Evolutionary conservation across 208 protist genomes (phyloP).

Genomic region (Angomonas ambiguus): DNA sequence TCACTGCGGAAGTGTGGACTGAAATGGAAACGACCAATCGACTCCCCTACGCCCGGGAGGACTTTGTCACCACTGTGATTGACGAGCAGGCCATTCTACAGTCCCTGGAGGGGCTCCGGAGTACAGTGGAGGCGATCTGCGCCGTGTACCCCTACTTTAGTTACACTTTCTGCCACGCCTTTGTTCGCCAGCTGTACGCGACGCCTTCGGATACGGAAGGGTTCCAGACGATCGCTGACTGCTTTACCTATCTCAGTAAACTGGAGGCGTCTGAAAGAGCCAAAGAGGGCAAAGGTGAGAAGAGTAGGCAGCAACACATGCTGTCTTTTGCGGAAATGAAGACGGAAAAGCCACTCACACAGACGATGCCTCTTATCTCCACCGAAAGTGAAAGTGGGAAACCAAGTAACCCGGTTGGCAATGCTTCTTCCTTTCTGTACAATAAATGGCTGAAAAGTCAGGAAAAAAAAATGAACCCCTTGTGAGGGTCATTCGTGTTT

Average conservation of each 20-base stretch:
- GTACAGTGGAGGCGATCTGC: not conserved
- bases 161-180: not conserved
- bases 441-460: constrained; percentile 32
- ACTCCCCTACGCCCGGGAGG: not conserved
- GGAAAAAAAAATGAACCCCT: not conserved
- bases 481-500: not conserved
- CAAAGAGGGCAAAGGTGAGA: not conserved
- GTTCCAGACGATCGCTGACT: not conserved
- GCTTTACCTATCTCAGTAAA: not conserved
- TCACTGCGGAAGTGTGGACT: not conserved
- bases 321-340: not conserved
- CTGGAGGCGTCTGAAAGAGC: not conserved
- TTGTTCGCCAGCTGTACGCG: not conserved
- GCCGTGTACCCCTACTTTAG: not conserved
- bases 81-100: not conserved
- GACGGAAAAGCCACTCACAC: not conserved
- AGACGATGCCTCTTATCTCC: not conserved
- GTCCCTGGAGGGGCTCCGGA: not conserved
- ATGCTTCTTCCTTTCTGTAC: constrained; percentile 36
- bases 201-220: not conserved
- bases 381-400: not conserved
- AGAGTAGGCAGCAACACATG: not conserved
- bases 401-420: constrained; percentile 1
- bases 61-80: not conserved
- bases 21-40: not conserved